These are phyloP conservation scores for Penicilliopsis zonata DNA, from an alignment of 495 filamentous ascomycete genomes.

Conservation along the genomic window DNA sequence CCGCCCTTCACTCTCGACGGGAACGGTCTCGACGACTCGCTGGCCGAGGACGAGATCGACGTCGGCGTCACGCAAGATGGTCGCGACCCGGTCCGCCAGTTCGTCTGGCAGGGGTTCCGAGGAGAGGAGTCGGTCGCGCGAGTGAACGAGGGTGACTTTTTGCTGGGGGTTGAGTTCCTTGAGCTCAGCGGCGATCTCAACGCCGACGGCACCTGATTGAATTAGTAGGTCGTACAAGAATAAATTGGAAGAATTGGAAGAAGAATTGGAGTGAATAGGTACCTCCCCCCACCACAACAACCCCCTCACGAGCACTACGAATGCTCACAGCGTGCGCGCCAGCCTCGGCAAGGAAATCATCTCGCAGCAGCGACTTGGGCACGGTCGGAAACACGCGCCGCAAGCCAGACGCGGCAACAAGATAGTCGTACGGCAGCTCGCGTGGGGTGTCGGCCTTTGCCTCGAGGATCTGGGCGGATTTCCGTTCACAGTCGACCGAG, in stretches of 20 bases:
- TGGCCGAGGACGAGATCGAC: conserved; percentile 42
- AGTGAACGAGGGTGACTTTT: conserved; percentile 56
- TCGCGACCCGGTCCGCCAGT: conserved; percentile 41
- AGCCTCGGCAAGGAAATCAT: conserved; percentile 46
- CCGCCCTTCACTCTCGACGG: not conserved
- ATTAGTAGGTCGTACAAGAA: no score
- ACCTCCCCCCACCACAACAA: conserved; percentile 48
- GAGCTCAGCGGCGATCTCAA: conserved; percentile 61
- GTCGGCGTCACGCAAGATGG: conserved; percentile 37
- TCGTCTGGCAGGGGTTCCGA: conserved; percentile 54
- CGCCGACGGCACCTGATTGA: conserved; percentile 57
- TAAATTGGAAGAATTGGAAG: not conserved
- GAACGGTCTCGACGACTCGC: not conserved
- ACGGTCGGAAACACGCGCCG: conserved; percentile 50
- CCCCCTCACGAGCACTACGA: conserved; percentile 13
- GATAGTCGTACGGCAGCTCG: conserved; percentile 46
- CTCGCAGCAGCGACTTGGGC: conserved; percentile 39
- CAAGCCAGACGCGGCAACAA: conserved; percentile 49
- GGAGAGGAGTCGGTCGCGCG: conserved; percentile 47
- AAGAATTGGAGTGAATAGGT: conserved; percentile 32
- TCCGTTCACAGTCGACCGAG: conserved; percentile 36
- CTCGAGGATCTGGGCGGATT: conserved; percentile 35
- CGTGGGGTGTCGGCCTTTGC: conserved; percentile 10
- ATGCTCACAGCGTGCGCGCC: conserved; percentile 2
- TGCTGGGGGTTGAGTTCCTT: conserved; percentile 44